Percentiles rank a stretch among this genome's conserved stretches.
phyloP scores from a whole-genome alignment of 1,284 basidiomycete species.

The Inonotus obliquus region DNA sequence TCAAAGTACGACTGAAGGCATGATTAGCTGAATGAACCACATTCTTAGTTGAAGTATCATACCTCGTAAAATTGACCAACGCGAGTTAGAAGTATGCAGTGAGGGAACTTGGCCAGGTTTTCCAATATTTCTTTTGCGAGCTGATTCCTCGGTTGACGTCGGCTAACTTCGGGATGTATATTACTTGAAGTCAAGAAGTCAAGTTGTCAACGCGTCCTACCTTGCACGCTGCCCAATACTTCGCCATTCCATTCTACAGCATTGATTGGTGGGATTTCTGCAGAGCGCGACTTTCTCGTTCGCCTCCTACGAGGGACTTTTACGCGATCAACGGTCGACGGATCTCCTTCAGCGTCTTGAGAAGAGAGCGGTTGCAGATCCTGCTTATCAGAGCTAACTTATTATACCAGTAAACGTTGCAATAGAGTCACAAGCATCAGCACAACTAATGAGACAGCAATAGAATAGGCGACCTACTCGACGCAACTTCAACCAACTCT shows the following conservation, averaged over 20 bases:
- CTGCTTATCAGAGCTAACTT: background rate
- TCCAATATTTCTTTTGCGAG: conserved; percentile 68
- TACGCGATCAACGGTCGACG: background rate
- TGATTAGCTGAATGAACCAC: conserved; percentile 46
- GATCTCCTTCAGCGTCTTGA: background rate
- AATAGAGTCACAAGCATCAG: background rate
- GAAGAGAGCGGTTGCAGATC: background rate
- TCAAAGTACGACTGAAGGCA: conserved; percentile 96
- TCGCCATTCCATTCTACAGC: background rate
- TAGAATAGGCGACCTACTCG: background rate
- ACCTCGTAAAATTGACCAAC: conserved; percentile 97
- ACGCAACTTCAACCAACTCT: background rate
- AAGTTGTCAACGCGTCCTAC: background rate
- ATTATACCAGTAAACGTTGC: background rate
- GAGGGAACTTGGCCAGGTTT: conserved; percentile 75
- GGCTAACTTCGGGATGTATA: background rate
- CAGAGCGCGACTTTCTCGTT: background rate
- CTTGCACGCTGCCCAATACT: background rate
- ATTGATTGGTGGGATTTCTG: background rate
- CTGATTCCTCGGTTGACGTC: conserved; percentile 39
- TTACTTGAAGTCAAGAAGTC: background rate
- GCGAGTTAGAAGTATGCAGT: conserved; percentile 84
- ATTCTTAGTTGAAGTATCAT: background rate
- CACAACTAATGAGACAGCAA: background rate
- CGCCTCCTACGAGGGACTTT: background rate